Evolutionary conservation across 2,329 filamentous ascomycete genomes (phyloP), one percentile per base, ranked within the genome.

Genomic region (Neofusicoccum cordaticola): DNA sequence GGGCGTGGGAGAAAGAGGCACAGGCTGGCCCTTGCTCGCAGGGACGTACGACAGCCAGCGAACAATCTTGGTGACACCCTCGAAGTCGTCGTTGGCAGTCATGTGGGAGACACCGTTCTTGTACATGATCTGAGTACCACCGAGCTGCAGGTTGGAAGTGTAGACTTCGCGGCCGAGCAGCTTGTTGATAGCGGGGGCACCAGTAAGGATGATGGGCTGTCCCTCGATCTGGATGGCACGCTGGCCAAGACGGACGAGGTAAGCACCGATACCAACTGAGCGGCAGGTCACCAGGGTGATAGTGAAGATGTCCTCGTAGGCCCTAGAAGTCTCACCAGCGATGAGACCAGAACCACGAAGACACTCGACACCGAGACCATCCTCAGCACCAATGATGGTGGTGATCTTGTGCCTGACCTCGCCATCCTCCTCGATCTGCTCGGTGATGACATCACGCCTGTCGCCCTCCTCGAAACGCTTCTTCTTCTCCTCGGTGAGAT

Each of bases 81-180:
- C 93, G 73, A 99, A 98, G 82, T 99, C 95, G 74, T 99, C 94
- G 71, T 90, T 91, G 73, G 95, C 95, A 70, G 94, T 97, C 91
- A 98, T 94, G 84, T 99, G 95, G 22, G 95, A 98, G 47, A 99
- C 95, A 87, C 95, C 95, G 78, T 99, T 99, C 83, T 92, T 93
- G 88, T 99, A 98, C 95, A 99, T 99, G 86, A 99, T 99, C 81
- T 99, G 95, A n/a, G 95, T 99, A 72, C 95, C 95, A 88, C 95
- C 95, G 69, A 99, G 92, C 84, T 99, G 95, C 75, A 99, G 82
- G 86, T 99, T 99, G 67, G 95, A 98, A 27, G 95, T 97, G 83
- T 99, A 99, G 35, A 99, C 94, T 80, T 99, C 95, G 71, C 96
- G 93, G 74, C 95, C 95, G 67, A 99, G 88, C 73, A 99, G 85